Base-by-base conservation (phyloP, 345 rosid genomes). In the Aquilaria sinensis region DNA sequence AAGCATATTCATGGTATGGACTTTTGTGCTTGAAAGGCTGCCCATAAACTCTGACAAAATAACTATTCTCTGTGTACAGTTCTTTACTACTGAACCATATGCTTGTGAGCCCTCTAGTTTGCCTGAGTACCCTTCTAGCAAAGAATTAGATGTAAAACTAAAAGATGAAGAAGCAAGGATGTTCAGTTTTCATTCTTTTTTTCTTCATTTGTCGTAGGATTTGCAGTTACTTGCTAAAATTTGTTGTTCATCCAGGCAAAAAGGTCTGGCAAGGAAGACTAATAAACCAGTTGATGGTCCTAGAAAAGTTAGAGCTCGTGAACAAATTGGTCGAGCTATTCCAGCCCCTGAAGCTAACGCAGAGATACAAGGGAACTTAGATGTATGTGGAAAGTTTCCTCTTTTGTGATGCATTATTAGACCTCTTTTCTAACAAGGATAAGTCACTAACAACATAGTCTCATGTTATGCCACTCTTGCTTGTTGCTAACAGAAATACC, bases 291-390 rank as follows among this genome's bases (percentile, higher is more conserved):
- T 57, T 47, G 88, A 83, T 57, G 84, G 84, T 74, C 70, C 74
- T 31, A 75, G 84, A 72, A 79, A 76, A 70, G 77, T 57, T 60
- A 68, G 80, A 67, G 57, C 16, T 57, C 83, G 74, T 31, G 82
- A 81, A 71, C 85, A 83, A 43, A 68, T 70, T 59, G 79, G 81
- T 31, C 72, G 85, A 68, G 85, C 84, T 46, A 10, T 81, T 75
- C 96, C 88, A 43, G 90, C 79, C 13, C 83, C 92, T 0, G 92
- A 89, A 70, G 92, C 92, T 73, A 89, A 82, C 67, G 90, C 92
- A 5, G 96, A 89, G 80, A 75, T 53, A 66, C 89, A 80, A 67
- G 63, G 85, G 41, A 79, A 74, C 63, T 65, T 84, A 68, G 83
- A 81, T 61, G 89, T 84, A 63, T 33, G 67, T 62, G 15, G 34